Conservation (phyloP, 2,329 filamentous ascomycete genomes). For the Ilyonectria destructans region DNA sequence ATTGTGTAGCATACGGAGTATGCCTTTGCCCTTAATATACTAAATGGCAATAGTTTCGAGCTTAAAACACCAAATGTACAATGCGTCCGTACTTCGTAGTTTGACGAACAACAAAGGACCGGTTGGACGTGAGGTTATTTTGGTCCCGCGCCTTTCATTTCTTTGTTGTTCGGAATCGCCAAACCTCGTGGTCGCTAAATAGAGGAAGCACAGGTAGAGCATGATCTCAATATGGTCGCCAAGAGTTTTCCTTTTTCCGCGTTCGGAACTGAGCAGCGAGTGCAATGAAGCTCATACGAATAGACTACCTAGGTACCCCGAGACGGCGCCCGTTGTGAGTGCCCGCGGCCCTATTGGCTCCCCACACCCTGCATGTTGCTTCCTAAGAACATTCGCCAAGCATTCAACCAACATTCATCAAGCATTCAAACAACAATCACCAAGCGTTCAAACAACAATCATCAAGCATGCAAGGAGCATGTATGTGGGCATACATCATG, state of each 20-base stretch:
- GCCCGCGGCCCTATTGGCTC: too few species aligned
- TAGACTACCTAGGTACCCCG: too few species aligned
- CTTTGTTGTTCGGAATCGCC: too few species aligned
- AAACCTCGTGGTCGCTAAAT: too few species aligned
- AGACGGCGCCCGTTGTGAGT: too few species aligned
- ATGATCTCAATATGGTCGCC: background rate
- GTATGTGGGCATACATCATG: background rate
- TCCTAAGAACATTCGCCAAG: background rate
- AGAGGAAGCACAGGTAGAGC: too few species aligned
- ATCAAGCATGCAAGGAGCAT: background rate
- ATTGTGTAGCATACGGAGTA: background rate
- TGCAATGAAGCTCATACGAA: too few species aligned
- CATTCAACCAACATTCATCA: background rate
- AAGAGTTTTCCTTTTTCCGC: too few species aligned
- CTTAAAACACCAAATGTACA: too few species aligned
- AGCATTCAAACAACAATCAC: background rate
- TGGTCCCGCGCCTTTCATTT: too few species aligned
- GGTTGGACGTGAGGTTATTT: too few species aligned
- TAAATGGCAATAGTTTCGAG: background rate
- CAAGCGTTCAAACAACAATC: background rate
- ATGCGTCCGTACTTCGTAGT: background rate
- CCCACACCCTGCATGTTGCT: background rate
- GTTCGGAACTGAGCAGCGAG: too few species aligned
- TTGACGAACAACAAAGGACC: background rate
- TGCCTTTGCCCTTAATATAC: constrained; percentile 1